Conservation (phyloP, 1,284 basidiomycete species). For the Bjerkandera adusta region DNA sequence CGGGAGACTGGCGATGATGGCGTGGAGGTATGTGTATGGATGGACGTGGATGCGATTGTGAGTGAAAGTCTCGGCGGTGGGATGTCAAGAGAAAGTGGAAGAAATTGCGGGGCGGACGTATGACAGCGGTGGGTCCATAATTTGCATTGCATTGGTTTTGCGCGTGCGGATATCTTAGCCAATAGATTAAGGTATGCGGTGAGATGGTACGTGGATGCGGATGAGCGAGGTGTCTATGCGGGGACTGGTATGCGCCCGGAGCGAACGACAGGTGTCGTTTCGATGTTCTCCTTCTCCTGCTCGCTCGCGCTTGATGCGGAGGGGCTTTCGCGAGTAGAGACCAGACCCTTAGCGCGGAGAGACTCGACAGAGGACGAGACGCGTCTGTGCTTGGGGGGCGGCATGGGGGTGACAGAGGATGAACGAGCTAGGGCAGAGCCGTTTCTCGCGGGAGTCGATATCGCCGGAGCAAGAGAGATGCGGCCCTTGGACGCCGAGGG, state of each 20-base stretch:
- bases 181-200: conserved; percentile 13
- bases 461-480: conserved; percentile 11
- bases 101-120: too few relatives aligned
- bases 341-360: conserved; percentile 19
- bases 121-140: too few relatives aligned
- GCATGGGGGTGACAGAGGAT: conserved; percentile 21
- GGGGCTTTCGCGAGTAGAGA: conserved; percentile 26
- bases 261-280: conserved; percentile 23
- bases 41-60: too few relatives aligned
- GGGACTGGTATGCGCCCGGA: conserved; percentile 11
- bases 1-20: too few relatives aligned
- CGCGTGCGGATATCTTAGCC: conserved; percentile 11
- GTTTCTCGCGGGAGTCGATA: too few relatives aligned
- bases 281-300: conserved; percentile 47
- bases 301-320: conserved; percentile 32
- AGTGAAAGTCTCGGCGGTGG: too few relatives aligned
- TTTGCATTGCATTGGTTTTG: too few relatives aligned
- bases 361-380: conserved; percentile 32
- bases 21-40: too few relatives aligned
- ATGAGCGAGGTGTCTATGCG: conserved; percentile 4
- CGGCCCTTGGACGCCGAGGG: conserved; percentile 44
- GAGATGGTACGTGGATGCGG: not conserved
- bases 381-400: conserved; percentile 24
- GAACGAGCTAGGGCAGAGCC: too few relatives aligned
- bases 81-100: too few relatives aligned